Conservation (phyloP, 257 asterid genomes). For the Ilex aquifolium region DNA sequence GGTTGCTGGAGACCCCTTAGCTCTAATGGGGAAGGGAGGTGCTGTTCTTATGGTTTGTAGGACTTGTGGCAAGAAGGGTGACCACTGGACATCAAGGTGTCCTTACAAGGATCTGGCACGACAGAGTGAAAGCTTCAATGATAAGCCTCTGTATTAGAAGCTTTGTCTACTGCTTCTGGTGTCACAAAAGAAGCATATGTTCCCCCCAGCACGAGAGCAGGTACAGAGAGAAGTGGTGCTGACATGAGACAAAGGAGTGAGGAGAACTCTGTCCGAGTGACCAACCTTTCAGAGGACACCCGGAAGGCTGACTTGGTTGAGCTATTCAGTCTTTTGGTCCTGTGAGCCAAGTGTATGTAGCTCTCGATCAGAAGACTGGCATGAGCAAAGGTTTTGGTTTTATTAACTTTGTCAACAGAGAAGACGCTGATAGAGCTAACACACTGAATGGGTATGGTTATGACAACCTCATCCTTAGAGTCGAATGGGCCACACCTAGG, state of each 20-base stretch:
- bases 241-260: conserved; percentile 90
- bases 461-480: conserved; percentile 85
- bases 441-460: conserved; percentile 90
- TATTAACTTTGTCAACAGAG: conserved; percentile 77
- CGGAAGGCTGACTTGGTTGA: conserved; percentile 84
- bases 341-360: conserved; percentile 76
- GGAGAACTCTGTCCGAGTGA: conserved; percentile 86
- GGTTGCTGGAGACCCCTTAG: conserved; percentile 50
- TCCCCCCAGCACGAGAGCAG: conserved; percentile 76
- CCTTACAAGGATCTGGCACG: conserved; percentile 90
- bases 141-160: conserved; percentile 56
- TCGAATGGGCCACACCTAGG: conserved; percentile 99
- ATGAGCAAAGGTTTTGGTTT: conserved; percentile 86
- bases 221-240: conserved; percentile 49
- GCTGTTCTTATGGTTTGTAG: conserved; percentile 92
- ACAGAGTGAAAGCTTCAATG: conserved; percentile 49
- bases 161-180: conserved; percentile 13
- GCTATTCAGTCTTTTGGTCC: conserved; percentile 81
- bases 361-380: conserved; percentile 77
- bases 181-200: conserved; percentile 54
- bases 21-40: conserved; percentile 49
- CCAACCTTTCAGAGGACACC: conserved; percentile 91
- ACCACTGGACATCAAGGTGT: conserved; percentile 94
- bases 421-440: conserved; percentile 85
- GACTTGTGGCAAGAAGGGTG: conserved; percentile 90